Percentiles rank a stretch among this genome's conserved stretches.
Conservation (phyloP, 2,329 filamentous ascomycete species). For the Pyrenophora teres region DNA sequence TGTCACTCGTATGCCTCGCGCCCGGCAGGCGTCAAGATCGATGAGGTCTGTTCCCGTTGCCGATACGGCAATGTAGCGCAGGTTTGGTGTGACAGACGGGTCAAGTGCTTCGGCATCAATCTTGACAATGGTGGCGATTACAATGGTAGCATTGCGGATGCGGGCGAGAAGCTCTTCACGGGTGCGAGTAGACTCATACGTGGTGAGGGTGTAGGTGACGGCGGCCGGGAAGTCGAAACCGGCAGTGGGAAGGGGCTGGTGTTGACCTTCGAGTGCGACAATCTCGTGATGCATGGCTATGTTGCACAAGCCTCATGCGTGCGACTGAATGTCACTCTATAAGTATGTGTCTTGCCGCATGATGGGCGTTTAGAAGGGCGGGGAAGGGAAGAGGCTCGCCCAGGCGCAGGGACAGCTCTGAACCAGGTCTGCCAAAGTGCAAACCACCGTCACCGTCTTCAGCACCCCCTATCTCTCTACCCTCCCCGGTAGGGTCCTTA, state of each 20-base stretch:
- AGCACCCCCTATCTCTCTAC: too few relatives aligned
- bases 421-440: too few relatives aligned
- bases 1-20: slow-evolving; percentile 52
- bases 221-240: slow-evolving; percentile 47
- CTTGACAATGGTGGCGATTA: slow-evolving; percentile 50
- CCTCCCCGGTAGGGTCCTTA: too few relatives aligned
- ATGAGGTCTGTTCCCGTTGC: slow-evolving; percentile 56
- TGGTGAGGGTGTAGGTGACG: slow-evolving; percentile 48
- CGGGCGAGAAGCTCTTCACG: slow-evolving; percentile 45
- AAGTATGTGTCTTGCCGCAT: too few relatives aligned
- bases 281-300: slow-evolving; percentile 50
- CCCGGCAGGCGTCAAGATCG: slow-evolving; percentile 51
- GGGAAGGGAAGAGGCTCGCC: too few relatives aligned
- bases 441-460: too few relatives aligned
- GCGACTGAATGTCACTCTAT: too few relatives aligned
- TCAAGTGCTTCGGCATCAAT: slow-evolving; percentile 50
- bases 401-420: too few relatives aligned
- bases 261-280: slow-evolving; percentile 52
- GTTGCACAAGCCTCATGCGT: slow-evolving; percentile 5
- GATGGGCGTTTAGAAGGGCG: too few relatives aligned
- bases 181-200: slow-evolving; percentile 42
- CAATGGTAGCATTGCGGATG: slow-evolving; percentile 54
- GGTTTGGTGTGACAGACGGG: slow-evolving; percentile 46
- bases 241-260: slow-evolving; percentile 46
- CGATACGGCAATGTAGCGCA: slow-evolving; percentile 53